A percentile compares a stretch with the other conserved stretches of the same genome.
Conservation (phyloP, 768 basidiomycete genomes). For the Coprinopsis strossmayeri region DNA sequence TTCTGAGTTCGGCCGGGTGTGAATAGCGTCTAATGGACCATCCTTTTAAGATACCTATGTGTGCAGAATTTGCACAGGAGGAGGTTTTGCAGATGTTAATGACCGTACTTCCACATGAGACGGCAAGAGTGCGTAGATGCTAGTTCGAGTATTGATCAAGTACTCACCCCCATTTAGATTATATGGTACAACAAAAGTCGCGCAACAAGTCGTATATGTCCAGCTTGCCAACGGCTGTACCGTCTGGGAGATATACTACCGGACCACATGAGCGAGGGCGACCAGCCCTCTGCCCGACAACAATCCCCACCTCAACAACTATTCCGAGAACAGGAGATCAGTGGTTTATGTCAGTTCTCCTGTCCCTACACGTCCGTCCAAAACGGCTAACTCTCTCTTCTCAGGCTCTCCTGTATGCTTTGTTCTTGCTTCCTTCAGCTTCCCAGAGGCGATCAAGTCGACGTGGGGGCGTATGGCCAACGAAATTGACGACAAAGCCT, state of each 20-base stretch:
- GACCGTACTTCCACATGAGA: slow-evolving; percentile 65
- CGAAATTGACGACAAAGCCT: slow-evolving; percentile 61
- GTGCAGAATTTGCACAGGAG: slow-evolving; percentile 70
- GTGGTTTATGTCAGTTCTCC: slow-evolving; percentile 61
- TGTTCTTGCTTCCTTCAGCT: slow-evolving; percentile 60
- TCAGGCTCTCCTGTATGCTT: slow-evolving; percentile 78
- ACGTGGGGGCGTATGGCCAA: slow-evolving; percentile 66
- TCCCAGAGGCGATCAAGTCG: slow-evolving; percentile 54
- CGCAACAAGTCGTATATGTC: slow-evolving; percentile 62
- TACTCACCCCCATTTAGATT: slow-evolving; percentile 35
- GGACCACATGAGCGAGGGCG: slow-evolving; percentile 29
- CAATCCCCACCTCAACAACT: slow-evolving; percentile 28
- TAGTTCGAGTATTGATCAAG: slow-evolving; percentile 12
- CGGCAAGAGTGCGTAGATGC: slow-evolving; percentile 63
- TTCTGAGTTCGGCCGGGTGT: neutral
- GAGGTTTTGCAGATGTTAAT: slow-evolving; percentile 71
- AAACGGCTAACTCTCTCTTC: neutral
- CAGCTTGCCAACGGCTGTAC: slow-evolving; percentile 71
- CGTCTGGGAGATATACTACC: slow-evolving; percentile 59
- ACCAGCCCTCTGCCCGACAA: slow-evolving; percentile 10
- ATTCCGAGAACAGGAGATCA: slow-evolving; percentile 59
- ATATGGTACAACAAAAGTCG: slow-evolving; percentile 87
- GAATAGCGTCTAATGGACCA: neutral
- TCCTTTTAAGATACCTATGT: slow-evolving; percentile 46
- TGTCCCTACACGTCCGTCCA: neutral